Conservation (phyloP, 306 rosid genomes). For the Lathyrus tuberosus region DNA sequence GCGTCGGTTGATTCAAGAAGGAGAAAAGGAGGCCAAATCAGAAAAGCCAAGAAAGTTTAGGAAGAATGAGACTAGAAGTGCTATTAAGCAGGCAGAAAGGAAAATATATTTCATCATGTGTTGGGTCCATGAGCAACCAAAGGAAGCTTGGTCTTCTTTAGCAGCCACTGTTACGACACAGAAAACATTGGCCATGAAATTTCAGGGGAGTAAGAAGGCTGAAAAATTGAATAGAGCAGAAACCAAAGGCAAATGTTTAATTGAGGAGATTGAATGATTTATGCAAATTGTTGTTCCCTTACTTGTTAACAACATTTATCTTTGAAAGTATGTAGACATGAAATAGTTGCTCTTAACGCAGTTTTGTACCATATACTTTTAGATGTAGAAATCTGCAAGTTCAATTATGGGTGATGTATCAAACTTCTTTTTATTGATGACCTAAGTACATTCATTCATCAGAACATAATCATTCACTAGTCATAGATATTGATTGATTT, state of each 20-base stretch:
- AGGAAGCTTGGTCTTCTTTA: slow-evolving; percentile 77
- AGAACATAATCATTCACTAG: neutral
- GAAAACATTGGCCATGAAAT: slow-evolving; percentile 59
- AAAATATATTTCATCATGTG: slow-evolving; percentile 79
- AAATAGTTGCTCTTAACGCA: slow-evolving; percentile 9
- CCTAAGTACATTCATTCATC: neutral
- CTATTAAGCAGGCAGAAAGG: slow-evolving; percentile 72
- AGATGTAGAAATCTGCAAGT: neutral
- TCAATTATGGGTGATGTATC: neutral
- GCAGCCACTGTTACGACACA: slow-evolving; percentile 65
- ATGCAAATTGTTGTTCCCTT: neutral
- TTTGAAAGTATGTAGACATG: neutral
- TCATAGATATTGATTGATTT: neutral
- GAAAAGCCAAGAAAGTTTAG: slow-evolving; percentile 54
- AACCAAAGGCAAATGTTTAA: slow-evolving; percentile 56
- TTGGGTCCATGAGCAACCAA: slow-evolving; percentile 86
- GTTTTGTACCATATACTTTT: neutral
- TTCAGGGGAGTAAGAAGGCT: slow-evolving; percentile 45
- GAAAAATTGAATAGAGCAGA: slow-evolving; percentile 44
- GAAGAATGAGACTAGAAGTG: slow-evolving; percentile 52
- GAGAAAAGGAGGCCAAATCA: slow-evolving; percentile 58
- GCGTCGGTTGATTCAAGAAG: slow-evolving; percentile 67
- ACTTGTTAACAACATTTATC: neutral
- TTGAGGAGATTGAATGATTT: slow-evolving; percentile 63
- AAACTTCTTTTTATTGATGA: neutral